Percentiles rank a stretch among this genome's conserved stretches.
These are phyloP conservation scores for Bassia scoparia DNA, from an alignment of 148 eudicot species.

Conservation along the genomic window DNA sequence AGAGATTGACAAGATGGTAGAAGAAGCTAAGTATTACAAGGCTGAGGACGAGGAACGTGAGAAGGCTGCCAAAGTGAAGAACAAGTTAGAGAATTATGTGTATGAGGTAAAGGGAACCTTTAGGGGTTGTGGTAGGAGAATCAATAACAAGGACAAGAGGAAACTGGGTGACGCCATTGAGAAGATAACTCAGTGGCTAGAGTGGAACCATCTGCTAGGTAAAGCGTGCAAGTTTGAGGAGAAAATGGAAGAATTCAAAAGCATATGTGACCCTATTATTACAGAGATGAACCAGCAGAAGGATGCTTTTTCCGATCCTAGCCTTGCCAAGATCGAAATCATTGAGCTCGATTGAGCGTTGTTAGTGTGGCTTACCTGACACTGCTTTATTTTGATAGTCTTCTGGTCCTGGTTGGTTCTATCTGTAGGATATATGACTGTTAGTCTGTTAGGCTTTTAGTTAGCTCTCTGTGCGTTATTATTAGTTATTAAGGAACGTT, in stretches of 20 bases:
- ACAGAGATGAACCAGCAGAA: not conserved
- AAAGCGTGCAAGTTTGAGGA: slow-evolving; percentile 5
- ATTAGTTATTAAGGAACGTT: too few species aligned
- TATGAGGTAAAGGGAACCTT: not conserved
- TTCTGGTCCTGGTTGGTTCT: not conserved
- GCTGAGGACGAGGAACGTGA: not conserved
- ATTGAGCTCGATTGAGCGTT: not conserved
- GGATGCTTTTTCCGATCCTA: not conserved
- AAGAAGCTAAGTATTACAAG: not conserved
- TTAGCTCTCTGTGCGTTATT: too few species aligned
- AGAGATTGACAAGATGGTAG: not conserved
- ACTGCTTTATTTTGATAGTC: not conserved
- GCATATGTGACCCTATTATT: not conserved
- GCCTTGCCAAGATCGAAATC: not conserved
- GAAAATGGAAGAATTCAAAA: slow-evolving; percentile 7
- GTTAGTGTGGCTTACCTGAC: too few species aligned
- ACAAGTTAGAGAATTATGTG: too few species aligned
- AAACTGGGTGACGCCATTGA: not conserved
- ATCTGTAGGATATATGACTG: not conserved
- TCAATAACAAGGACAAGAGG: not conserved
- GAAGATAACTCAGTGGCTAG: not conserved
- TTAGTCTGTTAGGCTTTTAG: not conserved
- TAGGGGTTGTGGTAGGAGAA: not conserved
- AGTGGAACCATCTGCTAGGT: not conserved
- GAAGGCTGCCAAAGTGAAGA: not conserved